Conservation (phyloP, 306 rosid species). For the Rosa persica region DNA sequence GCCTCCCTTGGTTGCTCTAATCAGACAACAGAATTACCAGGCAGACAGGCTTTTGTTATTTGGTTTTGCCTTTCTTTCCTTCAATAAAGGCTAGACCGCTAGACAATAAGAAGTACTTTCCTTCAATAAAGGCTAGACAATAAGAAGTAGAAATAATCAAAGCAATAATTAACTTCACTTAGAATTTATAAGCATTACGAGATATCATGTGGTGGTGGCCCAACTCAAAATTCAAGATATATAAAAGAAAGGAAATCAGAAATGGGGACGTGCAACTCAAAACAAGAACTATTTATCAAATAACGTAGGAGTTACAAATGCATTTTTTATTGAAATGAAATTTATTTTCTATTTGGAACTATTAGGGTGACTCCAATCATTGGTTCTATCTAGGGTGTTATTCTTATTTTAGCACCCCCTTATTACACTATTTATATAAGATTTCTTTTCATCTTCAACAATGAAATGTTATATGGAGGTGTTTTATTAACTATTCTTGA, state of each 20-base stretch:
- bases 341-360: too few species aligned
- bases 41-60: constrained; percentile 7
- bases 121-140: background rate
- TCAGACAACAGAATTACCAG: constrained; percentile 16
- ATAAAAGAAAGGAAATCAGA: background rate
- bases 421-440: too few species aligned
- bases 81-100: background rate
- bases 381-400: too few species aligned
- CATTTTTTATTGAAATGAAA: too few species aligned
- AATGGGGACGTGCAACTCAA: background rate
- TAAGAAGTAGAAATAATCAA: background rate
- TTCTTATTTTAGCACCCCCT: too few species aligned
- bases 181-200: background rate
- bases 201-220: background rate
- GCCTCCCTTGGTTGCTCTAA: constrained; percentile 11
- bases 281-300: too few species aligned
- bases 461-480: too few species aligned
- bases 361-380: too few species aligned
- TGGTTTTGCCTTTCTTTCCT: background rate
- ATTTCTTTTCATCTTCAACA: too few species aligned
- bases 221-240: constrained; percentile 1
- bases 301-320: too few species aligned
- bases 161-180: background rate
- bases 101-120: background rate
- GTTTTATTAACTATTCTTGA: too few species aligned